phyloP scores from a whole-genome alignment of 176 grass and related monocot genomes.

The Bothriochloa decipiens region DNA sequence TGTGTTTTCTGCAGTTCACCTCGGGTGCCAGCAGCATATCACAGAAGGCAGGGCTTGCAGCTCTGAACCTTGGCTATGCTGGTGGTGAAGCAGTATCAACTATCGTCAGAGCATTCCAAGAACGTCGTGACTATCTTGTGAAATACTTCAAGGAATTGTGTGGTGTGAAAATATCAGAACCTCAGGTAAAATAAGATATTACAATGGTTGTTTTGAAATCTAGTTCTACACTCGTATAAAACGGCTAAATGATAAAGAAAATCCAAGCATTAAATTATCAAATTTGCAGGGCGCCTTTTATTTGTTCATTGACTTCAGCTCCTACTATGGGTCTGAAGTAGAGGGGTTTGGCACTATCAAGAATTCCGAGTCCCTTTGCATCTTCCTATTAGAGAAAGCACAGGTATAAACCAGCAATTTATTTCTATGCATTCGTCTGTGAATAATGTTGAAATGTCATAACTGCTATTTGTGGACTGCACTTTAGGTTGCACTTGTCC shows the following conservation, averaged over 20 bases:
- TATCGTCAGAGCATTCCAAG: conserved; percentile 90
- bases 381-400: conserved; percentile 68
- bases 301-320: conserved; percentile 75
- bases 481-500: conserved; percentile 67
- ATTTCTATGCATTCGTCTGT: neutral
- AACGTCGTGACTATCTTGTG: conserved; percentile 78
- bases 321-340: conserved; percentile 67
- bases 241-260: conserved; percentile 6
- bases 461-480: conserved; percentile 10
- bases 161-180: conserved; percentile 87
- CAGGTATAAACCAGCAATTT: conserved; percentile 45
- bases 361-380: conserved; percentile 59
- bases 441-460: conserved; percentile 15
- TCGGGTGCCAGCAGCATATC: conserved; percentile 95
- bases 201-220: neutral
- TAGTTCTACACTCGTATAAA: neutral
- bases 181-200: conserved; percentile 53
- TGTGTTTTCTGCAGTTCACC: conserved; percentile 59
- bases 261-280: neutral
- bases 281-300: conserved; percentile 69
- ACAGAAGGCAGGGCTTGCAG: conserved; percentile 87
- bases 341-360: conserved; percentile 62
- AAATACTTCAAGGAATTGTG: conserved; percentile 69
- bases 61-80: conserved; percentile 81
- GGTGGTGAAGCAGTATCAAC: conserved; percentile 80